Base-by-base conservation (phyloP, 306 rosid species). In the Pyrus betulifolia region DNA sequence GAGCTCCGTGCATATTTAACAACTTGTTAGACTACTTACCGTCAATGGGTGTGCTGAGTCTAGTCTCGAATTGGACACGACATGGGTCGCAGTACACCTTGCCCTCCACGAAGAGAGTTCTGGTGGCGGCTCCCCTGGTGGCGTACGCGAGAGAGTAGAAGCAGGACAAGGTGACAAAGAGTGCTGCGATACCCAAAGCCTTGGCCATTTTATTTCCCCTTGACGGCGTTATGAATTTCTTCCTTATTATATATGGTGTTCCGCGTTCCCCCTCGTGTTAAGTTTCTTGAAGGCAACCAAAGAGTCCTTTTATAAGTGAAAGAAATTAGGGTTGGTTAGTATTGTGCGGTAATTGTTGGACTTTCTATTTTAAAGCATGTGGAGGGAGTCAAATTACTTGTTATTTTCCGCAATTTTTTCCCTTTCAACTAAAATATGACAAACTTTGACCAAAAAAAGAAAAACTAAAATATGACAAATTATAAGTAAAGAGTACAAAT, bases 51-150 rank as follows among this genome's bases (percentile, higher is more conserved):
- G 18, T 13, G 74, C 89, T 85, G 19, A 88, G 83, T 8, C 85
- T 83, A 6, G 91, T 71, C 27, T 76, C 77, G 60, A 88, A 85
- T 70, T 72, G 72, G 18, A 88, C 79, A 5, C 70, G 84, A 74
- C 91, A 88, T 82, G 91, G 89, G 55, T 88, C 91, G 27, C 91
- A 88, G 1, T 85, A 88, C 9, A 88, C 61, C 25, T 72, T 85
- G 75, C 91, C 91, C 58, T 81, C 75, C 38, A 88, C 84, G 11
- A 3, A 3, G 64, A 87, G 74, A 0, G 55, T 51, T 51, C 27
- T 8, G 0, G 72, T 79, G 6, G 0, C 27, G 4, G 28, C 62
- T 8, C 11, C 62, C 13, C 1, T 6, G 3, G 78, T 71, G 14
- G 58, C 23, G 35, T 69, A 72, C 5, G 76, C 69, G n/a, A 18